A percentile compares a stretch with the other conserved stretches of the same genome.
Evolutionary conservation across 1,139 yeast species (phyloP).

Genomic region (Hyphopichia buzzinii): DNA sequence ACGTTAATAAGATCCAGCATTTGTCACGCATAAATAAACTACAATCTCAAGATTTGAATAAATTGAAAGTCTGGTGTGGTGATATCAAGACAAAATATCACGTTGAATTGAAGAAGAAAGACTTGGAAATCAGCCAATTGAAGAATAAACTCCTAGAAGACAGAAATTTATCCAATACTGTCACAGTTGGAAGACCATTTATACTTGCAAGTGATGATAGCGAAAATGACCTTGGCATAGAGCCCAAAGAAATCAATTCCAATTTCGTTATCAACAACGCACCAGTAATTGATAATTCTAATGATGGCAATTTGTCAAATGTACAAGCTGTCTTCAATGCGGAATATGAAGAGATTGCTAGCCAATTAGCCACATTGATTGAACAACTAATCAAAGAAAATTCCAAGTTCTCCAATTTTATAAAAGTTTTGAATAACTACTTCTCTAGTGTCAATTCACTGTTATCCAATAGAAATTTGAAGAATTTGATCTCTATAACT

Average conservation of each 20-base stretch:
- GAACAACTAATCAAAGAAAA: slow-evolving; percentile 42
- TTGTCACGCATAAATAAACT: slow-evolving; percentile 24
- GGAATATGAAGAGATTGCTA: slow-evolving; percentile 39
- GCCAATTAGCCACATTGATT: slow-evolving; percentile 37
- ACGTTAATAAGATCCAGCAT: slow-evolving; percentile 14
- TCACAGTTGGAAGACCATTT: slow-evolving; percentile 26
- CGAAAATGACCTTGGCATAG: slow-evolving; percentile 2
- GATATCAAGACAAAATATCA: slow-evolving; percentile 39
- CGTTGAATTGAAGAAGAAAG: slow-evolving; percentile 40
- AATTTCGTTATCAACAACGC: slow-evolving; percentile 32
- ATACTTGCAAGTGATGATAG: slow-evolving; percentile 4
- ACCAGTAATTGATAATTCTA: slow-evolving; percentile 31
- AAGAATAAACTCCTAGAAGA: slow-evolving; percentile 40
- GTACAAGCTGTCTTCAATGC: slow-evolving; percentile 21
- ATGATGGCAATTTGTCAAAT: slow-evolving; percentile 7
- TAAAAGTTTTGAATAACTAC: slow-evolving; percentile 31
- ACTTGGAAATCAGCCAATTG: slow-evolving; percentile 33
- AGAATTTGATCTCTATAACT: slow-evolving; percentile 9
- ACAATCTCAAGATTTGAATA: slow-evolving; percentile 29
- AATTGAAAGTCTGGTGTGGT: slow-evolving; percentile 26
- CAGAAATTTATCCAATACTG: slow-evolving; percentile 31
- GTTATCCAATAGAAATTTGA: slow-evolving; percentile 18
- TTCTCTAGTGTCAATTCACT: slow-evolving; percentile 22
- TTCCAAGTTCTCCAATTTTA: slow-evolving; percentile 33
- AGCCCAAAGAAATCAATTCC: slow-evolving; percentile 16